Conservation (phyloP, 2,329 filamentous ascomycete genomes). For the Orbilia quercus region DNA sequence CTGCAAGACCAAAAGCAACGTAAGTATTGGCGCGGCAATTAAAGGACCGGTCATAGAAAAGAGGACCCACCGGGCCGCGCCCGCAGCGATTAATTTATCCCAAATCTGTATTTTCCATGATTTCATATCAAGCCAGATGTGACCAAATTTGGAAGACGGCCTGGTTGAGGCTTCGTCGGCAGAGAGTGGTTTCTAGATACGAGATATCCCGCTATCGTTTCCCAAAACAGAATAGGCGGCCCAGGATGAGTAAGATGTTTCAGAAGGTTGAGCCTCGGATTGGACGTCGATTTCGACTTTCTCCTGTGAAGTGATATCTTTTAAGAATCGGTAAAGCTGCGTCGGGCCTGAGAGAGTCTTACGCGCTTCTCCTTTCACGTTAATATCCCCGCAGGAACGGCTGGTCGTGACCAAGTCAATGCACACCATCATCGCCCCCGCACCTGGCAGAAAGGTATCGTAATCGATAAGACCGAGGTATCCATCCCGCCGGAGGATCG, state of each 20-base stretch:
- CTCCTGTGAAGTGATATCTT: background rate
- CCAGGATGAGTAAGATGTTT: conserved; percentile 2
- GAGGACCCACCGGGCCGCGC: background rate
- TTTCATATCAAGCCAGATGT: too few relatives aligned
- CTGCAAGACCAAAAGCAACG: conserved; percentile 7
- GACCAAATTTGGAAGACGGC: conserved; percentile 1
- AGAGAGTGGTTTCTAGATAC: background rate
- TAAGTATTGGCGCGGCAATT: conserved; percentile 12
- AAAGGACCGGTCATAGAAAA: background rate
- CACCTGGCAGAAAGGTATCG: too few relatives aligned
- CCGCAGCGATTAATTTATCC: background rate
- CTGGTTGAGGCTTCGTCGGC: background rate
- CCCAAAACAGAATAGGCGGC: background rate
- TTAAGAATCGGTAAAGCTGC: background rate
- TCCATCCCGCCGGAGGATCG: too few relatives aligned
- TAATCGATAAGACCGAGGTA: too few relatives aligned
- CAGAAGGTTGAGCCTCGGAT: background rate
- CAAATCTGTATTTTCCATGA: background rate
- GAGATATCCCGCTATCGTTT: background rate
- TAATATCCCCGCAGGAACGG: too few relatives aligned
- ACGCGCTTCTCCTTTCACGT: background rate
- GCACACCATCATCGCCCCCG: too few relatives aligned
- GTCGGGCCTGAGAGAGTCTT: background rate
- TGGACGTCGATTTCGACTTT: background rate
- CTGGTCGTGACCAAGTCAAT: too few relatives aligned